phyloP scores from a whole-genome alignment of 192 early-diverging fungal species.

The Umbelopsis ramanniana region DNA sequence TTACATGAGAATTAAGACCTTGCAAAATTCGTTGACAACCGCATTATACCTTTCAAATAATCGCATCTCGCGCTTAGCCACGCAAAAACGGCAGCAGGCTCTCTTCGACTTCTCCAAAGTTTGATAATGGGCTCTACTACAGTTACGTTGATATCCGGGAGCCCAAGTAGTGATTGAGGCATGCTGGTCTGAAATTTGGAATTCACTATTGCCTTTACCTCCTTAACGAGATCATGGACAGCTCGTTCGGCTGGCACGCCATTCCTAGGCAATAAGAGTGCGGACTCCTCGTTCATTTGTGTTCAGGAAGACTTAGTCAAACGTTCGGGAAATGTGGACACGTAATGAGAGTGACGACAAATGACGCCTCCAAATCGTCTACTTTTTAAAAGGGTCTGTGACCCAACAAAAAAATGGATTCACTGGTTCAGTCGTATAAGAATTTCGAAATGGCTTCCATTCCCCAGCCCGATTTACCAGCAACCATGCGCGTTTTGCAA shows the following conservation, averaged over 20 bases:
- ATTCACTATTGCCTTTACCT: not conserved
- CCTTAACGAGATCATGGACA: not conserved
- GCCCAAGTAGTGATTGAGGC: not conserved
- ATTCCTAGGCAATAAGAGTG: not conserved
- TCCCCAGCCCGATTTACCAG: slow-evolving; percentile 21
- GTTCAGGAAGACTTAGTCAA: not conserved
- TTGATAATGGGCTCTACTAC: slow-evolving; percentile 42
- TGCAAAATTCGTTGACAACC: not conserved
- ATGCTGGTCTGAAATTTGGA: slow-evolving; percentile 6
- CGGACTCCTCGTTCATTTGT: not conserved
- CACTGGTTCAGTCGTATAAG: too few species aligned
- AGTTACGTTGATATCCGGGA: slow-evolving; percentile 43
- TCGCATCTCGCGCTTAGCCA: slow-evolving; percentile 42
- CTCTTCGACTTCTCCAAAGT: slow-evolving; percentile 37
- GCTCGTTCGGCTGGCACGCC: not conserved
- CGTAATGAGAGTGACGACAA: not conserved
- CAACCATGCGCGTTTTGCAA: slow-evolving; percentile 20
- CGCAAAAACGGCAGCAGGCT: slow-evolving; percentile 42
- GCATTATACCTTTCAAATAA: slow-evolving; percentile 39
- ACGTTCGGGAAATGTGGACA: not conserved
- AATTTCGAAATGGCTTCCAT: not conserved
- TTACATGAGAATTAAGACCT: not conserved
- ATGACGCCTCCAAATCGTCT: not conserved
- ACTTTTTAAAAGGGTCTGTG: not conserved
- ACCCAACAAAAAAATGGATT: not conserved